Percentiles rank a stretch among this genome's conserved stretches.
These are phyloP conservation scores for Candida boleticola DNA, from an alignment of 805 yeast genomes.

Conservation along the genomic window DNA sequence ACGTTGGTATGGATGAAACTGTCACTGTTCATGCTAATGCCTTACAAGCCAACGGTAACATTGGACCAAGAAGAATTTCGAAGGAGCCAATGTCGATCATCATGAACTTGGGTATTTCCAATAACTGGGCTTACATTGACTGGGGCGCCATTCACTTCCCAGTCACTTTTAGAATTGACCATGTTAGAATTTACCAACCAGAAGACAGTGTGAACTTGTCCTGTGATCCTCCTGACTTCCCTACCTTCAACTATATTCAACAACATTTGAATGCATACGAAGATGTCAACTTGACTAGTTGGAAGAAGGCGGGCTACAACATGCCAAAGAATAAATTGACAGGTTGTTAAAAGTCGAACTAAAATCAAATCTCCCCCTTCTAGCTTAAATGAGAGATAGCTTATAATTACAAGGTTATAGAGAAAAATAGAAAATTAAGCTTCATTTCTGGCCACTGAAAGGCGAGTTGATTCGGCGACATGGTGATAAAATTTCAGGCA, in stretches of 20 bases:
- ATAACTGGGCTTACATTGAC: constrained; percentile 87
- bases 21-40: constrained; percentile 68
- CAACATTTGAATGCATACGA: constrained; percentile 64
- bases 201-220: constrained; percentile 52
- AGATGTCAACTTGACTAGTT: constrained; percentile 63
- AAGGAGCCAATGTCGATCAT: constrained; percentile 90
- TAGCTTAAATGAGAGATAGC: too few relatives aligned
- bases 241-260: constrained; percentile 78
- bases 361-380: too few relatives aligned
- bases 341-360: constrained; percentile 1
- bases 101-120: constrained; percentile 82
- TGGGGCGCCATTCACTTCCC: constrained; percentile 83
- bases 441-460: too few relatives aligned
- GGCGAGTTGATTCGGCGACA: too few relatives aligned
- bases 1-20: constrained; percentile 72
- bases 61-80: constrained; percentile 73
- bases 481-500: too few relatives aligned
- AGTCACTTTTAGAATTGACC: constrained; percentile 67
- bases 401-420: too few relatives aligned
- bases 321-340: constrained; percentile 29
- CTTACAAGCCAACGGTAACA: constrained; percentile 82
- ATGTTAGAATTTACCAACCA: constrained; percentile 86
- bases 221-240: constrained; percentile 80
- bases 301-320: constrained; percentile 68
- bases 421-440: too few relatives aligned